These are phyloP conservation scores for Phragmites australis DNA, from an alignment of 176 grass and related monocot genomes.

Conservation along the genomic window DNA sequence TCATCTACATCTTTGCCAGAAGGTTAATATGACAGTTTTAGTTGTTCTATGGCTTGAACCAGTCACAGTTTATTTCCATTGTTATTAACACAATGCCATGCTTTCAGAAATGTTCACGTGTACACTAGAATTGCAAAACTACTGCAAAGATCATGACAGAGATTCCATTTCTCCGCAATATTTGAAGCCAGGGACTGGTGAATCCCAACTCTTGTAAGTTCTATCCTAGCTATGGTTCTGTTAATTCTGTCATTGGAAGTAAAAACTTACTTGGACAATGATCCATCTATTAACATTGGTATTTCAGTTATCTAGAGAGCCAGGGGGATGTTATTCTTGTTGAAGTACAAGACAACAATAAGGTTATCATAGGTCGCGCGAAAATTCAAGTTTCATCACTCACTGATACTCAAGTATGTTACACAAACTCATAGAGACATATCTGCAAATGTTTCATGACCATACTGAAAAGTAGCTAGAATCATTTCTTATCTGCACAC, in stretches of 20 bases:
- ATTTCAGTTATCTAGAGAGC: conserved; percentile 75
- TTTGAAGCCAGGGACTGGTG: conserved; percentile 84
- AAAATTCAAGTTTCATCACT: conserved; percentile 77
- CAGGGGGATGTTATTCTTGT: conserved; percentile 67
- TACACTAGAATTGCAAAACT: conserved; percentile 76
- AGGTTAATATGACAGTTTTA: conserved; percentile 44
- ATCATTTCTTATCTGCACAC: conserved; percentile 15
- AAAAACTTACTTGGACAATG: neutral
- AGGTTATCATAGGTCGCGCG: conserved; percentile 58
- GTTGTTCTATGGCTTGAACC: neutral
- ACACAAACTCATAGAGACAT: conserved; percentile 10
- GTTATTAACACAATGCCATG: conserved; percentile 19
- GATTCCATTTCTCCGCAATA: conserved; percentile 63
- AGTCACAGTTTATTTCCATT: conserved; percentile 3
- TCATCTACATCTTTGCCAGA: conserved; percentile 64
- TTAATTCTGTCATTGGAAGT: conserved; percentile 2
- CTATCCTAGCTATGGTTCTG: neutral
- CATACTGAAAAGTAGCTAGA: conserved; percentile 14
- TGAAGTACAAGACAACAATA: conserved; percentile 78
- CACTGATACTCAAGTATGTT: conserved; percentile 70
- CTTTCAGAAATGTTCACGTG: conserved; percentile 71
- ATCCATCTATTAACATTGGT: conserved; percentile 21
- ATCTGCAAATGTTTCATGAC: conserved; percentile 10
- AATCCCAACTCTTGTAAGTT: conserved; percentile 95
- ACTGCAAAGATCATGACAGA: conserved; percentile 47